Percentiles rank a stretch among this genome's conserved stretches.
phyloP scores from a whole-genome alignment of 2,329 filamentous ascomycete species.

The Paramyrothecium roridum region DNA sequence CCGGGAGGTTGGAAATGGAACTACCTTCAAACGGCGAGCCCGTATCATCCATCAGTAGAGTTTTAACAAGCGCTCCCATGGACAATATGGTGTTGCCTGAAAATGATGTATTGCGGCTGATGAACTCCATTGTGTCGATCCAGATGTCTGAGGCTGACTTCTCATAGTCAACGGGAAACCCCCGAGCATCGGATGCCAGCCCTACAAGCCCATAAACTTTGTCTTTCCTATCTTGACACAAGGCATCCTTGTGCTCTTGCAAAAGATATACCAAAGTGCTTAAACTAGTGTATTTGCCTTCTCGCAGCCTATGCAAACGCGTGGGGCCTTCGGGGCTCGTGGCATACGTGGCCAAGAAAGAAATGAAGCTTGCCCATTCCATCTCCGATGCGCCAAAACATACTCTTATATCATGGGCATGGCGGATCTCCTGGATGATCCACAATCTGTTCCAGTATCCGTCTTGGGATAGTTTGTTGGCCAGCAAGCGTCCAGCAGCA shows the following conservation, averaged over 20 bases:
- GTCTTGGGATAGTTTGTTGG: neutral
- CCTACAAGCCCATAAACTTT: slow-evolving; percentile 26
- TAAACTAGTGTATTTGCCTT: slow-evolving; percentile 3
- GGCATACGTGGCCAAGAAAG: slow-evolving; percentile 9
- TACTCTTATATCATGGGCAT: slow-evolving; percentile 16
- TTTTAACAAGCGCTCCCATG: slow-evolving; percentile 4
- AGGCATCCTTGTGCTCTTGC: slow-evolving; percentile 13
- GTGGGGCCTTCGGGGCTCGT: slow-evolving; percentile 7
- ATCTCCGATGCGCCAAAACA: slow-evolving; percentile 13
- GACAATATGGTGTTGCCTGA: slow-evolving; percentile 1
- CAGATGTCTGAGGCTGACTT: slow-evolving; percentile 21
- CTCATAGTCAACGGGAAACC: slow-evolving; percentile 22
- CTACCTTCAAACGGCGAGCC: neutral
- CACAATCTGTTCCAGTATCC: slow-evolving; percentile 11
- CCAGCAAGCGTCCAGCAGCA: neutral
- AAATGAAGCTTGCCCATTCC: slow-evolving; percentile 13
- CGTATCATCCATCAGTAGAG: neutral
- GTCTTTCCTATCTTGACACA: slow-evolving; percentile 22
- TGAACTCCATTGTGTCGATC: slow-evolving; percentile 21
- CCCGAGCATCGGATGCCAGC: slow-evolving; percentile 17
- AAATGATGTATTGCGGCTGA: slow-evolving; percentile 5
- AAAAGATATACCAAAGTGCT: slow-evolving; percentile 12
- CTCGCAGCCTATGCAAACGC: slow-evolving; percentile 11
- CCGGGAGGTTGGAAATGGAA: neutral
- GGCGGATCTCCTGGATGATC: slow-evolving; percentile 18